phyloP scores from a whole-genome alignment of 495 filamentous ascomycete genomes.

The Jackrogersella minutella region DNA sequence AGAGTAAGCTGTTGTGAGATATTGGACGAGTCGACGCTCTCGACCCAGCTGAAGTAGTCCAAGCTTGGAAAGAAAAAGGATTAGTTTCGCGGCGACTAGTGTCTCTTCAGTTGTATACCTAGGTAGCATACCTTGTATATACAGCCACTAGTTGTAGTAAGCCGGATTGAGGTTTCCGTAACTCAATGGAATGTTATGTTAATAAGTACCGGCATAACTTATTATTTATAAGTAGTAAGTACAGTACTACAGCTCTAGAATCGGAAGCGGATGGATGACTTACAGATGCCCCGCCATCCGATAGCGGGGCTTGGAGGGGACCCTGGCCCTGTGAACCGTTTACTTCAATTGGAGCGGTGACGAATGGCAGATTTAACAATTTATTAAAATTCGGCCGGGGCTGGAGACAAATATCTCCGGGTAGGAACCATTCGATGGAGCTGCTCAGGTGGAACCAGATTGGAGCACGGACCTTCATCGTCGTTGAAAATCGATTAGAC shows the following conservation, averaged over 20 bases:
- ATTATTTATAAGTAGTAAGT: neutral
- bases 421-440: neutral
- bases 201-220: neutral
- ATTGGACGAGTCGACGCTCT: neutral
- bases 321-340: neutral
- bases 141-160: neutral
- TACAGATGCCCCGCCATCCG: slow-evolving; percentile 27
- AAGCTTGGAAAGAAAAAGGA: neutral
- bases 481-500: slow-evolving; percentile 23
- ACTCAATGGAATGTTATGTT: slow-evolving; percentile 9
- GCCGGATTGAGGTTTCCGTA: neutral
- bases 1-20: neutral
- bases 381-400: neutral
- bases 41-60: neutral
- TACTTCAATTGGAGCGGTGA: slow-evolving; percentile 16
- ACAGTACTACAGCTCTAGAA: too few relatives aligned
- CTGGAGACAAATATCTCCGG: slow-evolving; percentile 17
- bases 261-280: slow-evolving; percentile 15
- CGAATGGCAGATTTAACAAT: neutral
- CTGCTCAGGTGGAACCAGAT: neutral
- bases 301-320: slow-evolving; percentile 13
- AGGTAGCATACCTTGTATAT: too few relatives aligned
- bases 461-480: slow-evolving; percentile 16
- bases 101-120: too few relatives aligned
- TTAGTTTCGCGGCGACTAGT: neutral